phyloP scores from a whole-genome alignment of 1,139 yeast genomes.

The Geotrichum histeridarum region DNA sequence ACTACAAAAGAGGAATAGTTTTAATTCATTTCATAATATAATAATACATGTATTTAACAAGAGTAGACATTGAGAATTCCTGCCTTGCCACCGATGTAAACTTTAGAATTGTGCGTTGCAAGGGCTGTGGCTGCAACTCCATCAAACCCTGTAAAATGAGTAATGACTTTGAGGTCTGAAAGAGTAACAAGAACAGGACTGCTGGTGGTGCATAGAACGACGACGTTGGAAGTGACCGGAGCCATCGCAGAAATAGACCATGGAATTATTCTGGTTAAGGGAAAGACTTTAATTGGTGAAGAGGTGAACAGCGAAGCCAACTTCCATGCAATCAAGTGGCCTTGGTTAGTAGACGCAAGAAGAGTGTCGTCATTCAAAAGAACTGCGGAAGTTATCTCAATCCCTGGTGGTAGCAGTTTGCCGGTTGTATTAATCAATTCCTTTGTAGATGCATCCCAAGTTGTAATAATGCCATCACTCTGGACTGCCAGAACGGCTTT shows the following conservation, averaged over 20 bases:
- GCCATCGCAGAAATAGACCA: not conserved
- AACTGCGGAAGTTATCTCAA: not conserved
- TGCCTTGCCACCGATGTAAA: constrained; percentile 14
- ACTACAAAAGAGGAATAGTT: not conserved
- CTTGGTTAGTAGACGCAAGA: constrained; percentile 9
- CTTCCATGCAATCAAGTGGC: constrained; percentile 9
- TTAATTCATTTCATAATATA: not conserved
- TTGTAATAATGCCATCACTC: constrained; percentile 29
- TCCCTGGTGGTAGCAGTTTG: not conserved
- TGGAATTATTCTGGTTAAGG: not conserved
- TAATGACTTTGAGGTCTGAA: not conserved
- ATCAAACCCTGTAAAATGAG: constrained; percentile 13
- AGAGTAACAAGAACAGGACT: constrained; percentile 11
- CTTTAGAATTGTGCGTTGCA: not conserved
- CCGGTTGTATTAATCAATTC: constrained; percentile 2
- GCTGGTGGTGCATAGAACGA: not conserved
- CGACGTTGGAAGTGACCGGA: not conserved
- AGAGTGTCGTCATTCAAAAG: not conserved
- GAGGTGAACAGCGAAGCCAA: not conserved
- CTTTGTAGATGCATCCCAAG: constrained; percentile 25
- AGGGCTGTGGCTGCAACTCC: constrained; percentile 1
- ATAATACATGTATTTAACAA: not conserved
- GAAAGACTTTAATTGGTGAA: not conserved
- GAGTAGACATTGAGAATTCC: constrained; percentile 2
- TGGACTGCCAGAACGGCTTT: constrained; percentile 44